Conservation (phyloP, 2,329 filamentous ascomycete genomes). For the Madurella fahalii region DNA sequence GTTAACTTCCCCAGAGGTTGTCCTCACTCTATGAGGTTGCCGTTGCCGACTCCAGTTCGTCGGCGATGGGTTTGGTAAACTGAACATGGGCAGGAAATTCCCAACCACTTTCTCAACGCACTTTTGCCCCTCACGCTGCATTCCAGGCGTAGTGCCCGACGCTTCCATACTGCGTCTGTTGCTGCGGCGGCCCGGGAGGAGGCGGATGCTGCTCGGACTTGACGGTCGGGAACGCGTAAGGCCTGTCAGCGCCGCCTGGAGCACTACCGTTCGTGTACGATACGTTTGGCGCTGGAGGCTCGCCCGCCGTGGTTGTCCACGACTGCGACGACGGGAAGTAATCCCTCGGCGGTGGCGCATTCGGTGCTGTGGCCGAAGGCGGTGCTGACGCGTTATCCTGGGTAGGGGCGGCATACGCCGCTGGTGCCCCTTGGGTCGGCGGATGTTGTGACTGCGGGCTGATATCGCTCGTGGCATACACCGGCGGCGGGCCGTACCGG, state of each 20-base stretch:
- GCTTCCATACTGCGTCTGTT: constrained; percentile 34
- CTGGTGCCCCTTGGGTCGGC: neutral
- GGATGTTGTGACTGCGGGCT: constrained; percentile 33
- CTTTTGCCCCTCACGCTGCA: constrained; percentile 35
- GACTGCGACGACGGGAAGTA: constrained; percentile 45
- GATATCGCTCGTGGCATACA: constrained; percentile 30
- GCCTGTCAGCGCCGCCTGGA: constrained; percentile 37
- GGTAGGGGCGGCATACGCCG: constrained; percentile 9
- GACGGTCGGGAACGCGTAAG: constrained; percentile 44
- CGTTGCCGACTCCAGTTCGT: neutral
- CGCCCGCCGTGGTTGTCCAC: constrained; percentile 50
- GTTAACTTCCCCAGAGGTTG: too few species aligned
- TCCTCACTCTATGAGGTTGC: neutral
- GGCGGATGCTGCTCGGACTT: constrained; percentile 34
- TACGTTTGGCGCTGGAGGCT: constrained; percentile 39
- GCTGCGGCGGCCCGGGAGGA: constrained; percentile 1
- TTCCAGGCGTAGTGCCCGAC: constrained; percentile 58
- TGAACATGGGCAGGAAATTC: neutral
- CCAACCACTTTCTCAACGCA: neutral
- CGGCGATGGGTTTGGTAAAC: neutral
- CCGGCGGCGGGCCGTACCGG: constrained; percentile 48
- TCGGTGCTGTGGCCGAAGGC: constrained; percentile 20
- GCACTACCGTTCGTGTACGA: constrained; percentile 38
- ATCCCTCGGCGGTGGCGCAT: constrained; percentile 39
- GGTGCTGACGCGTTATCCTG: constrained; percentile 16